Conservation (phyloP, 225 moss, liverwort and hornwort species). For the Pseudisothecium myosuroides region DNA sequence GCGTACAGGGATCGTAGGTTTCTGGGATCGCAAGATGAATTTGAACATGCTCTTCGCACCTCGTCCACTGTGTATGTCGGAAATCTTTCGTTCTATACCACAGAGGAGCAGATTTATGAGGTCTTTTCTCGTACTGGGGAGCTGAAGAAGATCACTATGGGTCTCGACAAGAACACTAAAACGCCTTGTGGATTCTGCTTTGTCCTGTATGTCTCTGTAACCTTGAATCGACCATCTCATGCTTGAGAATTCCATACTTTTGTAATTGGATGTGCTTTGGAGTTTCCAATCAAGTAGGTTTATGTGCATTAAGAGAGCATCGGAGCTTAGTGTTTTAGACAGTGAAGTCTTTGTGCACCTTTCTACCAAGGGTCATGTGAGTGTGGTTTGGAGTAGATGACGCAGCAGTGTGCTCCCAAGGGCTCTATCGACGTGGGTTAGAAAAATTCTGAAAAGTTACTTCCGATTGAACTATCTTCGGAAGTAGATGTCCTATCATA, state of each 20-base stretch:
- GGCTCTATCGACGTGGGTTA: background rate
- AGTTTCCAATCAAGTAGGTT: background rate
- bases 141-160: constrained; percentile 95
- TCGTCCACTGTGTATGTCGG: constrained; percentile 89
- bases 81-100: constrained; percentile 92
- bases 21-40: constrained; percentile 80
- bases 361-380: background rate
- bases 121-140: constrained; percentile 93
- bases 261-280: background rate
- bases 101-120: constrained; percentile 99
- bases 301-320: background rate
- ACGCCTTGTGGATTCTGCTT: constrained; percentile 99
- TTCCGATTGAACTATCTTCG: background rate
- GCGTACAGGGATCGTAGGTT: constrained; percentile 94
- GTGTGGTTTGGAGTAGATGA: background rate
- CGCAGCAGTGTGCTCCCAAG: background rate
- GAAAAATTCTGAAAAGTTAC: background rate
- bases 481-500: background rate
- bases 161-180: constrained; percentile 91
- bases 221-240: background rate
- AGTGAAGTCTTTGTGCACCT: background rate
- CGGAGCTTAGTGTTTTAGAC: background rate
- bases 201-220: constrained; percentile 44
- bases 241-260: background rate
- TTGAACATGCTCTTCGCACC: constrained; percentile 72